Conservation (phyloP, 2,329 filamentous ascomycete species). For the Colletotrichum nymphaeae region DNA sequence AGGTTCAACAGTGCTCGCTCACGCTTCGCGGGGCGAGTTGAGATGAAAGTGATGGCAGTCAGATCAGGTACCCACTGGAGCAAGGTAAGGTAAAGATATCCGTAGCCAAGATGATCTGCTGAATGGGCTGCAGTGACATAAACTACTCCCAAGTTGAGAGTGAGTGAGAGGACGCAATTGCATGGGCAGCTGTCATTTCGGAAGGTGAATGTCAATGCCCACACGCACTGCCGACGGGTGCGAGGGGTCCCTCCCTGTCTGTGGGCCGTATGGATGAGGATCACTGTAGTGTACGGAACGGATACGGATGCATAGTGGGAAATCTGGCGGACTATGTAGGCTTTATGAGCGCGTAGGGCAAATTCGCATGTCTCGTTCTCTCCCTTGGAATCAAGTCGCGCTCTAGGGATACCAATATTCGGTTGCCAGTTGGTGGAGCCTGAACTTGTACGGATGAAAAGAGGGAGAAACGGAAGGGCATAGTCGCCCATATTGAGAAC, state of each 20-base stretch:
- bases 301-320: neutral
- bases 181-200: neutral
- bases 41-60: neutral
- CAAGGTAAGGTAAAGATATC: neutral
- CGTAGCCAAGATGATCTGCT: neutral
- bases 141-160: neutral
- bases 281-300: neutral
- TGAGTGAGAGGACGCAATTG: neutral
- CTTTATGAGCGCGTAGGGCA: neutral
- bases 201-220: slow-evolving; percentile 6
- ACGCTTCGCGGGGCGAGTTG: neutral
- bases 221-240: neutral
- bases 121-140: neutral
- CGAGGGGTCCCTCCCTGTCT: neutral
- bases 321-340: no score
- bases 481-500: neutral
- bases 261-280: neutral
- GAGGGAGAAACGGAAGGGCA: neutral
- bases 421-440: neutral
- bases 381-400: neutral
- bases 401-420: neutral
- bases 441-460: neutral
- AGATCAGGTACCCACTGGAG: neutral
- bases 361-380: neutral
- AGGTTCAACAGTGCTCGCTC: neutral